Conservation (phyloP, 768 basidiomycete genomes). For the Boletus patriciae region DNA sequence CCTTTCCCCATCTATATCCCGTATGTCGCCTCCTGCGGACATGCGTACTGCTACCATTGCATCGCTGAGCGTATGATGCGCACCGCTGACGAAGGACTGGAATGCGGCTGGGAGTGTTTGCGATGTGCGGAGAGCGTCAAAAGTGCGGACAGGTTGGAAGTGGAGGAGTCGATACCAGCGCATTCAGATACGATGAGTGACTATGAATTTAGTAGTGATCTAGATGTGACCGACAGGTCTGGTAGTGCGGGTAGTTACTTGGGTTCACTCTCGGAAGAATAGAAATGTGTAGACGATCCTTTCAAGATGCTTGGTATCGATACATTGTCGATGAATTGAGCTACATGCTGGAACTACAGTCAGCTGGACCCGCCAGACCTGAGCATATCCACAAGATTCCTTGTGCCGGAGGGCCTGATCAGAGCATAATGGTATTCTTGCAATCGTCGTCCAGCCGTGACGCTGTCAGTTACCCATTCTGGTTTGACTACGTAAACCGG, state of each 20-base stretch:
- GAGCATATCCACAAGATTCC: slow-evolving; percentile 42
- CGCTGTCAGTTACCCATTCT: slow-evolving; percentile 73
- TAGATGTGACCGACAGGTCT: slow-evolving; percentile 51
- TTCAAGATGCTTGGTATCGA: slow-evolving; percentile 6
- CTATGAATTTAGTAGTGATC: slow-evolving; percentile 57
- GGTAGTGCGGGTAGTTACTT: slow-evolving; percentile 45
- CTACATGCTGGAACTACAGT: not conserved
- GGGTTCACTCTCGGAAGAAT: slow-evolving; percentile 34
- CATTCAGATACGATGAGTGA: slow-evolving; percentile 44
- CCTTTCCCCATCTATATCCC: slow-evolving; percentile 76
- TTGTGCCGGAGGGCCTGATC: slow-evolving; percentile 39
- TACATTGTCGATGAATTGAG: slow-evolving; percentile 4
- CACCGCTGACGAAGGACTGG: slow-evolving; percentile 59
- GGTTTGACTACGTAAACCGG: slow-evolving; percentile 67
- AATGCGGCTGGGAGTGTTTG: slow-evolving; percentile 76
- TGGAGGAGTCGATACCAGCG: slow-evolving; percentile 17
- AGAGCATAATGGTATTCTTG: slow-evolving; percentile 61
- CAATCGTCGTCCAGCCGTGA: slow-evolving; percentile 56
- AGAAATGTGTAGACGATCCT: not conserved
- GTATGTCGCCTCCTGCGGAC: slow-evolving; percentile 80
- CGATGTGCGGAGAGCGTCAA: slow-evolving; percentile 70
- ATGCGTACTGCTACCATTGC: slow-evolving; percentile 93
- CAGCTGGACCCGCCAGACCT: slow-evolving; percentile 20
- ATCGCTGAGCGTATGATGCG: slow-evolving; percentile 80
- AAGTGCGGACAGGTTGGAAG: slow-evolving; percentile 57